A percentile compares a stretch with the other conserved stretches of the same genome.
Conservation (phyloP, 164 flowering plant genomes). For the Liriodendron chinense region DNA sequence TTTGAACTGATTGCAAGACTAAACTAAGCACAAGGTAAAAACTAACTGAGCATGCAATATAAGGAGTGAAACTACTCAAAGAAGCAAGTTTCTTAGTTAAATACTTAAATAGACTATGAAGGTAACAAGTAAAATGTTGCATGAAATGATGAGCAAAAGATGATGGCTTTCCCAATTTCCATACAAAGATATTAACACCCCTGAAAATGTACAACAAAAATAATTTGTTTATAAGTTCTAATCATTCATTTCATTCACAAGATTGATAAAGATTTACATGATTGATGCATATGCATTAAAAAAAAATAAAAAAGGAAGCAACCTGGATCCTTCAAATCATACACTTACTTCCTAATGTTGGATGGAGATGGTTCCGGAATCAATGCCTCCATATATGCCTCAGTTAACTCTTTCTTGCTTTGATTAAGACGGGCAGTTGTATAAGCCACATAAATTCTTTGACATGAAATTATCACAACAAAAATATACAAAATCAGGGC, state of each 20-base stretch:
- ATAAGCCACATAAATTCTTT: conserved; percentile 47
- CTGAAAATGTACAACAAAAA: background rate
- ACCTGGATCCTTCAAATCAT: background rate
- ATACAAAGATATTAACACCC: background rate
- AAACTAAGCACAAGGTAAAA: no score
- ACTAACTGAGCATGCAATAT: no score
- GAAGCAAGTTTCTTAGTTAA: background rate
- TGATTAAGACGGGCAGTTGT: conserved; percentile 49
- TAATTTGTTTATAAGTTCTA: background rate
- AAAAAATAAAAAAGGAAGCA: background rate
- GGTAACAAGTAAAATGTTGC: background rate
- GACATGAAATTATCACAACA: conserved; percentile 54
- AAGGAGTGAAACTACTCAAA: background rate
- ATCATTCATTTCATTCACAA: background rate
- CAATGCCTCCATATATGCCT: conserved; percentile 95
- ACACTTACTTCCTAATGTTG: conserved; percentile 68
- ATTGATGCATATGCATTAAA: background rate
- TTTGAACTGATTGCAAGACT: no score
- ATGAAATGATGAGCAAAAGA: background rate
- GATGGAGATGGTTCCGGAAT: conserved; percentile 88
- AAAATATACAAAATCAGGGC: conserved; percentile 55
- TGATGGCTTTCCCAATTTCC: background rate
- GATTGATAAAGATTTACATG: background rate
- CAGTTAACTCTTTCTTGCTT: conserved; percentile 57
- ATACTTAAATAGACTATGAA: background rate